Percentiles rank a stretch among this genome's conserved stretches.
phyloP scores from a whole-genome alignment of 2,329 filamentous ascomycete species.

The Scopulariopsis brevicaulis region DNA sequence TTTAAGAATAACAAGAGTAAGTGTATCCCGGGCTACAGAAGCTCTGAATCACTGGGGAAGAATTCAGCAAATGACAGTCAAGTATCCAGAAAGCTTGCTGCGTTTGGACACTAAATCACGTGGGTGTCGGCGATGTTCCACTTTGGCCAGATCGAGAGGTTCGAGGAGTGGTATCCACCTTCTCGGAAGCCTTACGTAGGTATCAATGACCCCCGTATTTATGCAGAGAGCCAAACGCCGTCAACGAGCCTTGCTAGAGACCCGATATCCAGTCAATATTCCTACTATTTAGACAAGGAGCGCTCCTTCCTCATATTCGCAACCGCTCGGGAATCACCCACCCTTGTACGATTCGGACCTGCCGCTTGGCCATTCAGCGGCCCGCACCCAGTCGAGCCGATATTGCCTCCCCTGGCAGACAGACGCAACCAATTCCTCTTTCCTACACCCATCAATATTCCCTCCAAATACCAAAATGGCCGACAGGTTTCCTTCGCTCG shows the following conservation, averaged over 20 bases:
- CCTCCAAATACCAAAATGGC: conserved; percentile 40
- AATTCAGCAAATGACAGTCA: background rate
- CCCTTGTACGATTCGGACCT: background rate
- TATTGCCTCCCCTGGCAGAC: background rate
- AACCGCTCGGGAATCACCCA: background rate
- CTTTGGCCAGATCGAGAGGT: background rate
- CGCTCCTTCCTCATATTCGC: background rate
- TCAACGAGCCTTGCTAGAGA: background rate
- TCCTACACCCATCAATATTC: background rate
- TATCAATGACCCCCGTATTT: background rate
- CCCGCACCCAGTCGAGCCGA: background rate
- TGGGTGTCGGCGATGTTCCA: background rate
- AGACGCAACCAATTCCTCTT: background rate
- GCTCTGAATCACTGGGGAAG: background rate
- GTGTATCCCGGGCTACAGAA: background rate
- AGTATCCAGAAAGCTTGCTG: background rate
- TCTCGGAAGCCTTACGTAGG: background rate
- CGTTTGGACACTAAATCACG: background rate
- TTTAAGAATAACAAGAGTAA: background rate
- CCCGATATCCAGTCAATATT: background rate
- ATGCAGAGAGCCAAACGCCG: background rate
- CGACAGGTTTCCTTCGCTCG: conserved; percentile 67
- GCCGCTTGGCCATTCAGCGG: background rate
- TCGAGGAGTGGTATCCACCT: background rate
- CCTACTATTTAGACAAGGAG: background rate